These are phyloP conservation scores for Xylaria scruposa DNA, from an alignment of 495 filamentous ascomycete species.

Conservation along the genomic window DNA sequence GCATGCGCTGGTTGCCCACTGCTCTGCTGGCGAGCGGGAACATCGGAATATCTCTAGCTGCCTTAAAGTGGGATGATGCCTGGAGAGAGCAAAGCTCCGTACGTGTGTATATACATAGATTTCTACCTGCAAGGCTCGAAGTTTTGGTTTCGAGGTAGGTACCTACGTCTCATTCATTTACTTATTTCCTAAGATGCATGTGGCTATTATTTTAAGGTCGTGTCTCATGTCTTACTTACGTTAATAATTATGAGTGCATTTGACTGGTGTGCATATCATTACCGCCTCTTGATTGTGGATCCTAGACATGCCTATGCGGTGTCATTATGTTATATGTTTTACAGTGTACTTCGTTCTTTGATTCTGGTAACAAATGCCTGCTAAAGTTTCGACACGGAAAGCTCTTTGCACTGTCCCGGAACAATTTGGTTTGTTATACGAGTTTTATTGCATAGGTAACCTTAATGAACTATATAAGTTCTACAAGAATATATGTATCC, in stretches of 20 bases:
- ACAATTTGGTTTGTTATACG: background rate
- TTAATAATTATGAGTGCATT: background rate
- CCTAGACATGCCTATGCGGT: background rate
- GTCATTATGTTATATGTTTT: background rate
- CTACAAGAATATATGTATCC: background rate
- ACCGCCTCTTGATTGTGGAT: background rate
- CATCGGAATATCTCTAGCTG: background rate
- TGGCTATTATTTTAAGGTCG: background rate
- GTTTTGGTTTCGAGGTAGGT: background rate
- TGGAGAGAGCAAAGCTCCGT: conserved; percentile 14
- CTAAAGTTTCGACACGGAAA: background rate
- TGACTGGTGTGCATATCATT: background rate
- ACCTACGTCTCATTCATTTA: background rate
- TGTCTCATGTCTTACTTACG: background rate
- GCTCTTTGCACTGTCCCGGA: background rate
- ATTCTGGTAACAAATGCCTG: background rate
- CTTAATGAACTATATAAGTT: background rate
- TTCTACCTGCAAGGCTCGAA: background rate
- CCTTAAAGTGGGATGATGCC: conserved; percentile 19
- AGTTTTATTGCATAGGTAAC: background rate
- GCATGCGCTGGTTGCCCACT: conserved; percentile 3
- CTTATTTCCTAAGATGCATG: no score
- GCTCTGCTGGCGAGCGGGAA: background rate
- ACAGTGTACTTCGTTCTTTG: background rate
- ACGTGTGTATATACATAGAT: background rate